A percentile compares a stretch with the other conserved stretches of the same genome.
Evolutionary conservation across 2,329 filamentous ascomycete genomes (phyloP).

Genomic region (Ascochyta pisi): DNA sequence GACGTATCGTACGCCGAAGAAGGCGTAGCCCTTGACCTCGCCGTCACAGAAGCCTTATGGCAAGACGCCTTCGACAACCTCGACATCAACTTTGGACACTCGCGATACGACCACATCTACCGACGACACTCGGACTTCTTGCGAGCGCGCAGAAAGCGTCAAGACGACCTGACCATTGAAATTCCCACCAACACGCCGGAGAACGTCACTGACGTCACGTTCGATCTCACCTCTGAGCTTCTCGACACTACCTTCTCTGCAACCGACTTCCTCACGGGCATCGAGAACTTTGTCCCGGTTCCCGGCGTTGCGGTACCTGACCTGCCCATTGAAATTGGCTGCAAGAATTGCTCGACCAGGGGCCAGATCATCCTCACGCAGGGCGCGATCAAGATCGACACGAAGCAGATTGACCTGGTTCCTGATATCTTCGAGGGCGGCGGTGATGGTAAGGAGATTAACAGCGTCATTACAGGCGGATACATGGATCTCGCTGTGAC

Average conservation of each 20-base stretch:
- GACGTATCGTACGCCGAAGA: slow-evolving; percentile 31
- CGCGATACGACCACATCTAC: slow-evolving; percentile 37
- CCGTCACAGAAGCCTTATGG: slow-evolving; percentile 32
- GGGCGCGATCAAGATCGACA: slow-evolving; percentile 39
- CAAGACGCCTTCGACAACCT: slow-evolving; percentile 40
- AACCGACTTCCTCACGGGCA: slow-evolving; percentile 24
- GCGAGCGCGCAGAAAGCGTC: slow-evolving; percentile 22
- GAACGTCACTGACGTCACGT: slow-evolving; percentile 25
- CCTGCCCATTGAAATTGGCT: slow-evolving; percentile 42
- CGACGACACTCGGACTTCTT: slow-evolving; percentile 39
- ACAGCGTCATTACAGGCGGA: slow-evolving; percentile 41
- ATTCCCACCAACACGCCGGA: slow-evolving; percentile 32
- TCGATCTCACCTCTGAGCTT: slow-evolving; percentile 32
- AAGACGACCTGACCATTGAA: slow-evolving; percentile 17
- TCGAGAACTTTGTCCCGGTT: slow-evolving; percentile 17
- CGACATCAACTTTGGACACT: slow-evolving; percentile 44
- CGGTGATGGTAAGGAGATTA: slow-evolving; percentile 32
- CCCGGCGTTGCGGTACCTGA: slow-evolving; percentile 17
- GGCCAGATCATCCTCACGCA: slow-evolving; percentile 43
- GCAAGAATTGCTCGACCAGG: slow-evolving; percentile 45
- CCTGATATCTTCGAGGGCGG: slow-evolving; percentile 34
- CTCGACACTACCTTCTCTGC: slow-evolving; percentile 35
- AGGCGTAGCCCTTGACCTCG: slow-evolving; percentile 35
- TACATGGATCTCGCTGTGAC: slow-evolving; percentile 43
- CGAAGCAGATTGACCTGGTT: slow-evolving; percentile 32